These are phyloP conservation scores for Malania oleifera DNA, from an alignment of 164 flowering plant species.

Conservation along the genomic window DNA sequence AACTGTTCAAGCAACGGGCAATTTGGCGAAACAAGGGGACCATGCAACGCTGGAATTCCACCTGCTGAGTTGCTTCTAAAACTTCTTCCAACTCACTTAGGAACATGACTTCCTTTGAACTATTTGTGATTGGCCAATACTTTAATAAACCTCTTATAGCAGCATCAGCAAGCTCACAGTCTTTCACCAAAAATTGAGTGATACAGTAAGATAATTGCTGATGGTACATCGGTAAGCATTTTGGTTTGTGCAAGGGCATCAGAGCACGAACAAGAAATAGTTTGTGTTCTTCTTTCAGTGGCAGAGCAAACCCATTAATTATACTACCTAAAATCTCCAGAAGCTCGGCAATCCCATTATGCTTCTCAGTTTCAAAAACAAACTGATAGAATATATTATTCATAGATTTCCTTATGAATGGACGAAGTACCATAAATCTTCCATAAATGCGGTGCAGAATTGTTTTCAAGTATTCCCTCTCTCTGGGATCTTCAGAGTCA, in stretches of 20 bases:
- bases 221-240: constrained; percentile 25
- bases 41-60: constrained; percentile 31
- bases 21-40: constrained; percentile 31
- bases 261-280: constrained; percentile 20
- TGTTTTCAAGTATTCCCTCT: constrained; percentile 30
- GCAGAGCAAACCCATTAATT: constrained; percentile 31
- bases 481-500: constrained; percentile 16
- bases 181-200: constrained; percentile 25
- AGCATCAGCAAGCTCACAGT: constrained; percentile 34
- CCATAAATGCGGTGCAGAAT: constrained; percentile 32
- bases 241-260: constrained; percentile 32
- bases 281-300: constrained; percentile 28
- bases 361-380: constrained; percentile 19
- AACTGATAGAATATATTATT: constrained; percentile 24
- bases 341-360: constrained; percentile 36
- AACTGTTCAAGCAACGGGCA: constrained; percentile 31
- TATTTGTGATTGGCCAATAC: constrained; percentile 47
- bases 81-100: constrained; percentile 49
- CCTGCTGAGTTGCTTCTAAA: constrained; percentile 37
- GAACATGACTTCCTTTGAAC: constrained; percentile 49
- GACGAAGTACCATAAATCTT: constrained; percentile 30
- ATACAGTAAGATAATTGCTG: constrained; percentile 34
- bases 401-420: constrained; percentile 30
- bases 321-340: constrained; percentile 25
- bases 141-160: constrained; percentile 36